Evolutionary conservation across 1,139 yeast species (phyloP).

Genomic region (Tardiomyces blankii): DNA sequence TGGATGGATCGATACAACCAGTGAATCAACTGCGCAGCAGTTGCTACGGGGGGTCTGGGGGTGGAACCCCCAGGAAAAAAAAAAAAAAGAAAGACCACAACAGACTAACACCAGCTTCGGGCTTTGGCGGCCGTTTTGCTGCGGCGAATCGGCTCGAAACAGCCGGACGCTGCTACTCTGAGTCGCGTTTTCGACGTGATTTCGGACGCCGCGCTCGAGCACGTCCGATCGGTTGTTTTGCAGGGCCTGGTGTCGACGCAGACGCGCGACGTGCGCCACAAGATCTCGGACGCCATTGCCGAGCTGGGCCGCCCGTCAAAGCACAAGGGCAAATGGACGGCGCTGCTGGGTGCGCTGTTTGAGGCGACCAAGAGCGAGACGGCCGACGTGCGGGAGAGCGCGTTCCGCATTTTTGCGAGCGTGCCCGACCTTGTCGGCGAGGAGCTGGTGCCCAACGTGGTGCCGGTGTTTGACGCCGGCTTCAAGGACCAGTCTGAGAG

Average conservation of each 20-base stretch:
- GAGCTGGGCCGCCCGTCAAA: conserved; percentile 48
- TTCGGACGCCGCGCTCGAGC: conserved; percentile 44
- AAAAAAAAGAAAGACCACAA: too few relatives aligned
- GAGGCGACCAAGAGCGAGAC: conserved; percentile 54
- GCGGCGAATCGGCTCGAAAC: conserved; percentile 73
- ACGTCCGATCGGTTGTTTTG: conserved; percentile 55
- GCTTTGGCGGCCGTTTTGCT: conserved; percentile 80
- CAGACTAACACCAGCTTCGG: conserved; percentile 12
- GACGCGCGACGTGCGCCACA: conserved; percentile 71
- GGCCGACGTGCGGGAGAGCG: conserved; percentile 75
- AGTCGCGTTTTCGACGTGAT: conserved; percentile 62
- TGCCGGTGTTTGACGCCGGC: conserved; percentile 67
- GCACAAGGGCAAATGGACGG: conserved; percentile 46
- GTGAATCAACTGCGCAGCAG: too few relatives aligned
- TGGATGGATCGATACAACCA: too few relatives aligned
- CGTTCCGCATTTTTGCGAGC: conserved; percentile 79
- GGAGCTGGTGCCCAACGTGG: conserved; percentile 29
- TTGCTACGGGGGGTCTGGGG: too few relatives aligned
- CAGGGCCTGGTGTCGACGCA: conserved; percentile 57
- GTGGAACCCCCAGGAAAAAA: too few relatives aligned
- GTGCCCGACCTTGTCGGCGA: conserved; percentile 66
- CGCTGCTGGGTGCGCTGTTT: conserved; percentile 62
- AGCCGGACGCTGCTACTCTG: conserved; percentile 51
- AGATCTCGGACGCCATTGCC: conserved; percentile 86
- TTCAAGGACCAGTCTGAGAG: conserved; percentile 69